These are phyloP conservation scores for Linaria vulgaris DNA, from an alignment of 257 asterid species.

Conservation along the genomic window DNA sequence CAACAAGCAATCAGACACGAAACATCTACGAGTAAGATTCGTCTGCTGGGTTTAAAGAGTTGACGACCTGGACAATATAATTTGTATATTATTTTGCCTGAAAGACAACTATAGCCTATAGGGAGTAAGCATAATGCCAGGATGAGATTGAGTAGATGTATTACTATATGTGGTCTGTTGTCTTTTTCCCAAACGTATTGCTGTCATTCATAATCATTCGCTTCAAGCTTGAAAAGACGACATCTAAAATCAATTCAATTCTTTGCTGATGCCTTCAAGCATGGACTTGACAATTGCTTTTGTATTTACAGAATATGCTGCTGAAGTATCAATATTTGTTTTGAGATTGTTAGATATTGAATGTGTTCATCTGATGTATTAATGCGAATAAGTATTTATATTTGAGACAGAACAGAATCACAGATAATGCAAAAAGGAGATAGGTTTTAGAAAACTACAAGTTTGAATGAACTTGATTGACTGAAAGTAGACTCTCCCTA, in stretches of 20 bases:
- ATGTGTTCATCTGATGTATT: no score
- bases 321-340: no score
- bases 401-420: background rate
- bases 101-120: background rate
- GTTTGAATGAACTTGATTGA: conserved; percentile 1
- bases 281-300: no score
- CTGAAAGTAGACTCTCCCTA: conserved; percentile 40
- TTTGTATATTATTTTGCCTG: conserved; percentile 7
- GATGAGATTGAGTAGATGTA: background rate
- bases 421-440: background rate
- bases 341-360: no score
- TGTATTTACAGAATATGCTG: no score
- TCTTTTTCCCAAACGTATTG: background rate
- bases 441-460: background rate
- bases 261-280: no score
- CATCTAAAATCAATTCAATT: background rate
- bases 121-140: no score
- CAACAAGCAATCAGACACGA: no score
- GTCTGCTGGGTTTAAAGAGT: conserved; percentile 7
- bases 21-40: background rate
- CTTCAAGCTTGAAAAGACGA: background rate
- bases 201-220: background rate
- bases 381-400: no score
- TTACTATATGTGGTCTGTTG: background rate
- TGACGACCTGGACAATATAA: conserved; percentile 1